Evolutionary conservation across 441 rosid species (phyloP).

Genomic region (Populus trichocarpa): DNA sequence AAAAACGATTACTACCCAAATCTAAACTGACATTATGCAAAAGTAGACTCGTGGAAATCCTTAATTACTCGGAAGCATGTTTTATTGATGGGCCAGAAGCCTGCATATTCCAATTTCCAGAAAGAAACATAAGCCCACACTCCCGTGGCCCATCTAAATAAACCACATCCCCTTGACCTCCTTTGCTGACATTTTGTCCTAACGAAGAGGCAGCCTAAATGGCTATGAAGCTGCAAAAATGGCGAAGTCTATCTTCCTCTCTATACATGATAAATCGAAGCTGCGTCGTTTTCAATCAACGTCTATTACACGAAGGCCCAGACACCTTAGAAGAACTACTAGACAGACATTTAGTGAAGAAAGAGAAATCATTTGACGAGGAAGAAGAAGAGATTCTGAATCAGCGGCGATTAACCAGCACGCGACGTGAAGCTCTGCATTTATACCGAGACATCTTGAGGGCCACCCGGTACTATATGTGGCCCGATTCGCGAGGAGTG

Average conservation of each 20-base stretch:
- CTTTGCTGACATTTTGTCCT: neutral
- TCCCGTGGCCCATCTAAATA: neutral
- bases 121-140: neutral
- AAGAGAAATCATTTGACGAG: slow-evolving; percentile 47
- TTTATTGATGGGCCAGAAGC: neutral
- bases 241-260: slow-evolving; percentile 29
- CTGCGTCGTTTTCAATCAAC: slow-evolving; percentile 5
- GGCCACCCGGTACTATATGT: slow-evolving; percentile 71
- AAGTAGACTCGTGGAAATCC: no score
- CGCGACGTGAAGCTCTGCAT: slow-evolving; percentile 66
- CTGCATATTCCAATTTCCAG: neutral
- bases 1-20: no score
- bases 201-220: neutral
- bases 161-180: neutral
- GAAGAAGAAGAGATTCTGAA: slow-evolving; percentile 60
- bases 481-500: slow-evolving; percentile 69
- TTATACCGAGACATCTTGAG: slow-evolving; percentile 80
- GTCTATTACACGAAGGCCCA: slow-evolving; percentile 66
- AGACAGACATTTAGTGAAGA: slow-evolving; percentile 69
- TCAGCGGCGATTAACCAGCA: slow-evolving; percentile 58
- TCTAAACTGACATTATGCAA: no score
- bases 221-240: slow-evolving; percentile 37
- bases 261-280: neutral
- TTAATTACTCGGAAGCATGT: neutral
- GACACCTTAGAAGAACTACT: slow-evolving; percentile 77